phyloP scores from a whole-genome alignment of 352 stramenopile species.

The Globisporangium orthogonon region DNA sequence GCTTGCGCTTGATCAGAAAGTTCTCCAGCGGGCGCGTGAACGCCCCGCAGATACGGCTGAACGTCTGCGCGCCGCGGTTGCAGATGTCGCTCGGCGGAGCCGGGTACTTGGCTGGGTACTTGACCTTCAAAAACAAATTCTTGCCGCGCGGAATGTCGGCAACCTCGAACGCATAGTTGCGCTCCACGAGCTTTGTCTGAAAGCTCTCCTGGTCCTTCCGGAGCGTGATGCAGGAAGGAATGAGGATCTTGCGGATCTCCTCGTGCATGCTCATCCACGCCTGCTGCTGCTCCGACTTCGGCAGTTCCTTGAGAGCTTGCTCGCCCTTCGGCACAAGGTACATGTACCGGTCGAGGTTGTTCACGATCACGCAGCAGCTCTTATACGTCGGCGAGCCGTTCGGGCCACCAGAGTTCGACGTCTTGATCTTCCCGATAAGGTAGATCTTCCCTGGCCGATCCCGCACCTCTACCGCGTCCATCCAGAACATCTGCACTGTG shows the following conservation, averaged over 20 bases:
- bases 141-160: slow-evolving; percentile 91
- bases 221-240: slow-evolving; percentile 74
- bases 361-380: slow-evolving; percentile 95
- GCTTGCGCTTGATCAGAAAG: slow-evolving; percentile 95
- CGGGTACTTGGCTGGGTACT: slow-evolving; percentile 93
- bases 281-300: slow-evolving; percentile 86
- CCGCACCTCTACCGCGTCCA: slow-evolving; percentile 95
- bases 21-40: slow-evolving; percentile 93
- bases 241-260: slow-evolving; percentile 89
- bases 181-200: slow-evolving; percentile 92
- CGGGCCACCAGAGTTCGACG: slow-evolving; percentile 16
- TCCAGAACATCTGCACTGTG: slow-evolving; percentile 95
- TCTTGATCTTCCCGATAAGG: slow-evolving; percentile 96
- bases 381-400: slow-evolving; percentile 68
- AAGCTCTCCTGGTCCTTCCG: slow-evolving; percentile 82
- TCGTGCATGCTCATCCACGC: slow-evolving; percentile 85
- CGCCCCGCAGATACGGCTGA: slow-evolving; percentile 94
- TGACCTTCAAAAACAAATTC: slow-evolving; percentile 97
- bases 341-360: slow-evolving; percentile 93
- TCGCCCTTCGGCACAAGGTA: slow-evolving; percentile 85
- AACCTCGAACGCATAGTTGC: slow-evolving; percentile 98
- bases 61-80: slow-evolving; percentile 85
- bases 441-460: slow-evolving; percentile 93
- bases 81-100: slow-evolving; percentile 79
- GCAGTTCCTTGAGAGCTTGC: slow-evolving; percentile 73